These are phyloP conservation scores for Harringtonia aguacate DNA, from an alignment of 2,329 filamentous ascomycete species.

Conservation along the genomic window DNA sequence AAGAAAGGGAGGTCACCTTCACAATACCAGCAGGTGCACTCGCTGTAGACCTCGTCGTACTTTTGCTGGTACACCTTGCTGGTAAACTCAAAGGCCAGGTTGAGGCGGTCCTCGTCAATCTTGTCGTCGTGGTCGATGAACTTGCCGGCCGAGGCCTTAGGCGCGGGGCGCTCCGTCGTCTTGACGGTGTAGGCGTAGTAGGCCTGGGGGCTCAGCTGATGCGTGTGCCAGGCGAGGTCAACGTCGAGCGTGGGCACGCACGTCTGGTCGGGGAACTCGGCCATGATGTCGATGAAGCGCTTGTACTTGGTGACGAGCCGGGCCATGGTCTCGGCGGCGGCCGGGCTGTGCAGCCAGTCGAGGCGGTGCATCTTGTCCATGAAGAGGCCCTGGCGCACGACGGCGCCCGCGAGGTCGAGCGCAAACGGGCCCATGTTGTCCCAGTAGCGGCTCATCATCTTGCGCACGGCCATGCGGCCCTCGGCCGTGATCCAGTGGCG, in stretches of 20 bases:
- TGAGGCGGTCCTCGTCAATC: constrained; percentile 56
- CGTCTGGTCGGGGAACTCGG: constrained; percentile 28
- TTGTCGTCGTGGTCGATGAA: constrained; percentile 82
- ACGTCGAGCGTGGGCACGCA: constrained; percentile 65
- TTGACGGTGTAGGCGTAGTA: constrained; percentile 51
- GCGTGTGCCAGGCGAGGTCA: constrained; percentile 72
- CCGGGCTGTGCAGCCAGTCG: constrained; percentile 68
- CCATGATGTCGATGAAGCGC: constrained; percentile 53
- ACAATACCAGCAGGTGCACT: constrained; percentile 79
- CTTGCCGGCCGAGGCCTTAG: constrained; percentile 18
- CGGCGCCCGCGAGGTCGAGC: constrained; percentile 53
- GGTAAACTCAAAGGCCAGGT: constrained; percentile 61
- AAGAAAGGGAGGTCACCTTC: constrained; percentile 34
- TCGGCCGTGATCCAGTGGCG: constrained; percentile 6
- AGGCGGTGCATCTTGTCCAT: constrained; percentile 62
- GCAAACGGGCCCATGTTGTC: constrained; percentile 54
- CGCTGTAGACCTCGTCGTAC: constrained; percentile 58
- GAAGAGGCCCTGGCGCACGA: constrained; percentile 56
- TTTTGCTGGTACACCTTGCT: constrained; percentile 55
- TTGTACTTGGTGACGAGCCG: constrained; percentile 55
- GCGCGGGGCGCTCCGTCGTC: constrained; percentile 17
- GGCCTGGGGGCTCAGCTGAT: constrained; percentile 54
- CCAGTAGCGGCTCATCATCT: constrained; percentile 64
- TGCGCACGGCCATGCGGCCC: constrained; percentile 39
- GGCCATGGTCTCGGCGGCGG: constrained; percentile 49